Base-by-base conservation (phyloP, 805 yeast genomes). In the Pichia phayaonensis region DNA sequence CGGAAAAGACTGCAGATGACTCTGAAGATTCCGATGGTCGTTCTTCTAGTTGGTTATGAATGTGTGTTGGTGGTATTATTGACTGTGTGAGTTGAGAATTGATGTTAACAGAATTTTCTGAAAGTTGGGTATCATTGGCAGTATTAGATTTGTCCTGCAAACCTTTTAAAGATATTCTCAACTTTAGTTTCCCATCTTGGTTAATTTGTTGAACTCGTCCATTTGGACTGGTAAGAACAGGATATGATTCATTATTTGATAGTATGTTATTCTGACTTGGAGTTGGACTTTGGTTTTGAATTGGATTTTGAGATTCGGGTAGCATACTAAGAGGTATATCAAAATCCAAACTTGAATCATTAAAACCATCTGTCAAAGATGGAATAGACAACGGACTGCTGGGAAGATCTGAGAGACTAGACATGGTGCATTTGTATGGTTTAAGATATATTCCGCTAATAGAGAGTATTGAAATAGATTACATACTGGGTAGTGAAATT, bases 131-230 rank as follows among this genome's bases (percentile, higher is more conserved):
- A 29, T n/a, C 29, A 26, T 15, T 29, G 11, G 31, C 11, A 27
- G 4, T 11, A 29, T 4, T 29, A 12, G 5, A 3, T 29, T 22
- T 21, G 13, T 27, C 48, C 23, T 44, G 42, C 16, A 49, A 38
- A 15, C 52, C 52, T 46, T 38, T 49, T 15, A 49, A 42, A 11
- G 48, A 44, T 7, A 49, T 49, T 38, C 42, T 49, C 21, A 49
- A 18, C 23, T 40, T 49, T 6, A 49, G 29, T 45, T 42, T 45
- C 13, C 52, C 52, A 18, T 49, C 40, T 10, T 42, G 29, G n/a
- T 20, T 20, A 16, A 44, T 15, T 31, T 48, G 40, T 13, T 48
- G 23, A 3, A 48, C 51, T n/a, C 48, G 18, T 8, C 51, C 47
- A 21, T 34, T 34, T 3, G 38, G 38, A 34, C 38, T 34, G 38